Percentiles rank a stretch among this genome's conserved stretches.
Conservation (phyloP, 2,329 filamentous ascomycete genomes). For the Apiospora saccharicola region DNA sequence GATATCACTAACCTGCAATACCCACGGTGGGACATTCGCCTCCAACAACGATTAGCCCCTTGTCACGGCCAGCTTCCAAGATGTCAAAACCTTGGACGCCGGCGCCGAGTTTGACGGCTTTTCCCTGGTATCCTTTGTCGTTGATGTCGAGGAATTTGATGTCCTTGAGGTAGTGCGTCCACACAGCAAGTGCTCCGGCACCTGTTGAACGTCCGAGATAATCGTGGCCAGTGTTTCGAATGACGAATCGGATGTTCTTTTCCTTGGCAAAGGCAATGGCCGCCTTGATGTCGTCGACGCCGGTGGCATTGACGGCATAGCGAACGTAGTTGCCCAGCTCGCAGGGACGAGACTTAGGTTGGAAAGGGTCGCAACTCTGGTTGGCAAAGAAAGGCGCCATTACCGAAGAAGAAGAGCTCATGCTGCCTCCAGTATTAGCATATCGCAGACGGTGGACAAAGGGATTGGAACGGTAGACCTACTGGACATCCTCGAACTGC, state of each 20-base stretch:
- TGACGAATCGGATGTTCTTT: constrained; percentile 54
- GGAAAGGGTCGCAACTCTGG: constrained; percentile 29
- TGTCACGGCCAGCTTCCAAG: constrained; percentile 44
- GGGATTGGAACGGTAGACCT: neutral
- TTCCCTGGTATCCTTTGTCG: constrained; percentile 51
- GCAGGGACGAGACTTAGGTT: constrained; percentile 23
- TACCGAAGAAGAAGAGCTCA: constrained; percentile 29
- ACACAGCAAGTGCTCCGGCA: constrained; percentile 54
- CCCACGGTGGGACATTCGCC: constrained; percentile 63
- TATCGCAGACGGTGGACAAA: neutral
- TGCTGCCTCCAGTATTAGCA: constrained; percentile 20
- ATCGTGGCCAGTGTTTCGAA: constrained; percentile 60
- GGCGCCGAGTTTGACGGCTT: constrained; percentile 56
- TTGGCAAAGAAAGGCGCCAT: constrained; percentile 30
- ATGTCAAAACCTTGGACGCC: constrained; percentile 56
- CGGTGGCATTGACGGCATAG: constrained; percentile 27
- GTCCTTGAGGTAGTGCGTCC: constrained; percentile 56
- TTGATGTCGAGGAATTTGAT: constrained; percentile 40
- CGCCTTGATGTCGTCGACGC: constrained; percentile 23
- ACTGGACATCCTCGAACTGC: constrained; percentile 26
- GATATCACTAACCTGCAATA: constrained; percentile 43
- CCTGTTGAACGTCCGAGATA: constrained; percentile 60
- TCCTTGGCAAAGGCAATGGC: constrained; percentile 35
- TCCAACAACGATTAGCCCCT: constrained; percentile 52
- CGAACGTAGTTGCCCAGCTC: constrained; percentile 28